phyloP scores from a whole-genome alignment of 1,284 basidiomycete species.

The Ganoderma leucocontextum region DNA sequence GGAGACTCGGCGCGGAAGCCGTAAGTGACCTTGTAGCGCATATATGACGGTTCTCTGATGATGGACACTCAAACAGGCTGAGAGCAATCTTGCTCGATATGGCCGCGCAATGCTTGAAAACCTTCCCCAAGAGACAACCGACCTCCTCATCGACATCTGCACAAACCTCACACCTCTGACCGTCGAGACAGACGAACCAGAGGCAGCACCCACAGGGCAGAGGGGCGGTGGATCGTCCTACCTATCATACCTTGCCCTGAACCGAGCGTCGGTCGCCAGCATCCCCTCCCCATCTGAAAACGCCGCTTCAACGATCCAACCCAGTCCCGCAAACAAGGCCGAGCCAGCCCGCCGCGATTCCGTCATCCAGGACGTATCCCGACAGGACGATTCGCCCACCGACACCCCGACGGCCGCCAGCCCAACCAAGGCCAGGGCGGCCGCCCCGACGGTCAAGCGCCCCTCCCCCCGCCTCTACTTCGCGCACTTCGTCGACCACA shows the following conservation, averaged over 20 bases:
- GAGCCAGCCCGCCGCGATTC: constrained; percentile 48
- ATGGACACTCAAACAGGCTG: constrained; percentile 57
- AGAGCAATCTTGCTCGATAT: constrained; percentile 85
- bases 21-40: constrained; percentile 55
- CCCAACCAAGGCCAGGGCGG: constrained; percentile 37
- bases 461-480: constrained; percentile 92
- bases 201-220: constrained; percentile 37
- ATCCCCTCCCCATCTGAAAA: constrained; percentile 51
- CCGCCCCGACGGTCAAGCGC: constrained; percentile 50
- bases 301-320: constrained; percentile 52
- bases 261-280: constrained; percentile 52
- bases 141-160: constrained; percentile 92
- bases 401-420: constrained; percentile 35
- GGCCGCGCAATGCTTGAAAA: constrained; percentile 85
- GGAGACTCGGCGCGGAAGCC: constrained; percentile 78
- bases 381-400: constrained; percentile 41
- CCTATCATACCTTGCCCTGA: constrained; percentile 81
- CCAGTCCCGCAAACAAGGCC: constrained; percentile 55
- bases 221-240: constrained; percentile 64
- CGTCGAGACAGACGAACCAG: constrained; percentile 51
- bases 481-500: constrained; percentile 94
- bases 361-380: constrained; percentile 41
- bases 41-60: background rate
- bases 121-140: constrained; percentile 88
- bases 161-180: constrained; percentile 69